Percentiles rank a stretch among this genome's conserved stretches.
Evolutionary conservation across 768 basidiomycete species (phyloP).

Genomic region (Daedalea quercina): DNA sequence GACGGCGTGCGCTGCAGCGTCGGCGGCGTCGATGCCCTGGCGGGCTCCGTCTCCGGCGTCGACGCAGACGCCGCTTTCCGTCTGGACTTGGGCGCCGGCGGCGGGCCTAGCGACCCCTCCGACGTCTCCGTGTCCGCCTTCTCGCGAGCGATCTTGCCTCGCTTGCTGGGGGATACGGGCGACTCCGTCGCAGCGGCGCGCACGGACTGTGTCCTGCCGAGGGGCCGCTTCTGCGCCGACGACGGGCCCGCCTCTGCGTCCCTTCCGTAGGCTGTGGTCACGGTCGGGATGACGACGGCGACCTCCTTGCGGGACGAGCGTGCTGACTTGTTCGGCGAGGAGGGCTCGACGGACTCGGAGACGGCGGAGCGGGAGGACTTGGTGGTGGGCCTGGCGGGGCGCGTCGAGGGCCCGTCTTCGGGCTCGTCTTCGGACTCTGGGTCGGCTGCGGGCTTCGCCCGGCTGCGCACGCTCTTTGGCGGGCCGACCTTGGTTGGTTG

Average conservation of each 20-base stretch:
- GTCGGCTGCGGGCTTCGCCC: background rate
- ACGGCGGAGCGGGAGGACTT: background rate
- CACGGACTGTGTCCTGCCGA: slow-evolving; percentile 17
- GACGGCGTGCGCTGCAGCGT: slow-evolving; percentile 16
- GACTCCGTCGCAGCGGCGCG: slow-evolving; percentile 19
- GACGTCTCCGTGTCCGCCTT: slow-evolving; percentile 6
- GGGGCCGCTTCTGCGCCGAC: slow-evolving; percentile 2
- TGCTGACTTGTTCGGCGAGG: background rate
- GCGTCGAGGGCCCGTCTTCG: background rate
- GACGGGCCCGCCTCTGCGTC: slow-evolving; percentile 1
- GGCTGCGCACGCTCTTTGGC: background rate
- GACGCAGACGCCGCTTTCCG: background rate
- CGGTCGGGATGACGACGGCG: slow-evolving; percentile 11
- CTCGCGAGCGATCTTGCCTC: slow-evolving; percentile 1
- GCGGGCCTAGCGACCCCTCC: background rate
- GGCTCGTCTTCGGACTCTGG: background rate
- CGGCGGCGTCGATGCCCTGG: slow-evolving; percentile 6
- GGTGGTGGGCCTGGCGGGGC: background rate
- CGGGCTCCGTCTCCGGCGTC: slow-evolving; percentile 15
- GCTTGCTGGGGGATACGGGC: slow-evolving; percentile 14
- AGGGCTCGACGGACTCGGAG: background rate
- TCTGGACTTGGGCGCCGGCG: background rate
- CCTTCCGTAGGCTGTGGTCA: slow-evolving; percentile 9
- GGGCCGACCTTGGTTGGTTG: background rate
- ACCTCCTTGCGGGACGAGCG: slow-evolving; percentile 2